Conservation (phyloP, 1,139 yeast species). For the Saccharomycopsis hybrid region DNA sequence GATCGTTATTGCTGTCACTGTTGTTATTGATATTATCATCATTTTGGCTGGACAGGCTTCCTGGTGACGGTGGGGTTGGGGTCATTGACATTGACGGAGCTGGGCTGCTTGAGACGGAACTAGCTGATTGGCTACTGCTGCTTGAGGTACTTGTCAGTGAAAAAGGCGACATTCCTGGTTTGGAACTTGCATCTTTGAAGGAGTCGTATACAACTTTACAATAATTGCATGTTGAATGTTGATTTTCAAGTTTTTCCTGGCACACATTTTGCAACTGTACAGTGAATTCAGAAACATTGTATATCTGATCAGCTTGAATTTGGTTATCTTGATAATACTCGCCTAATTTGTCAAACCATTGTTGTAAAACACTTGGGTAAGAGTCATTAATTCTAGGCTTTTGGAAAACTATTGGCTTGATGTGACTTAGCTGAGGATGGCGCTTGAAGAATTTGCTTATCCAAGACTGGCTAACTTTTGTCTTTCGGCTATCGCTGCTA, state of each 20-base stretch:
- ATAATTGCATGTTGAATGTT: background rate
- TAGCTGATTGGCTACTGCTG: background rate
- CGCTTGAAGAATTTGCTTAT: slow-evolving; percentile 19
- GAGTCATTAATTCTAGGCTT: slow-evolving; percentile 16
- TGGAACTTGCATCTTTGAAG: slow-evolving; percentile 5
- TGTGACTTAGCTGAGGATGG: slow-evolving; percentile 11
- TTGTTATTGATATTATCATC: background rate
- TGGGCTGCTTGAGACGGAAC: background rate
- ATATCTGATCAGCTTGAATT: slow-evolving; percentile 8
- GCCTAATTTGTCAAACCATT: slow-evolving; percentile 10
- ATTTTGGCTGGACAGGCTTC: slow-evolving; percentile 1
- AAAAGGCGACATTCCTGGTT: background rate
- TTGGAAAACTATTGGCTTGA: slow-evolving; percentile 18
- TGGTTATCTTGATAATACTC: background rate
- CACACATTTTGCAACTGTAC: background rate
- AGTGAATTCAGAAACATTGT: slow-evolving; percentile 9
- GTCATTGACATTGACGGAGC: background rate
- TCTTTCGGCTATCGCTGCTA: slow-evolving; percentile 1
- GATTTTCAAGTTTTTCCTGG: background rate
- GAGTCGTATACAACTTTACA: slow-evolving; percentile 5
- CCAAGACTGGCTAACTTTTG: slow-evolving; percentile 16
- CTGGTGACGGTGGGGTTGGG: background rate
- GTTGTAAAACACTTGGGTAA: slow-evolving; percentile 5
- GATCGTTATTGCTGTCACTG: background rate
- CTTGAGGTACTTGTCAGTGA: background rate